Conservation (phyloP, 768 basidiomycete genomes). For the Rubroboletus satanas region DNA sequence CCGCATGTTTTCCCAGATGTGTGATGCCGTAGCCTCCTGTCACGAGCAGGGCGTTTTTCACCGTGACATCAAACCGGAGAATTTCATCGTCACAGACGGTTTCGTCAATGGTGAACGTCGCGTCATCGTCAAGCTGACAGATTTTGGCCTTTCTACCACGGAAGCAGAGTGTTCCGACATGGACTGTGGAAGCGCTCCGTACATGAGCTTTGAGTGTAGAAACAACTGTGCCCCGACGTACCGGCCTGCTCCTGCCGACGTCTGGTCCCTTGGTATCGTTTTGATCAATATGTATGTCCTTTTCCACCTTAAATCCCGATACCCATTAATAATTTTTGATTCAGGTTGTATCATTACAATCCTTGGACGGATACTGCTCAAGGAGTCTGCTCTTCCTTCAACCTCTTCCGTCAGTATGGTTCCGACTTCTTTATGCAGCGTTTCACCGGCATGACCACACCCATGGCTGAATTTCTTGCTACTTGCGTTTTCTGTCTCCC, state of each 20-base stretch:
- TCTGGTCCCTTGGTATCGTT: conserved; percentile 98
- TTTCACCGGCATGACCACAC: conserved; percentile 83
- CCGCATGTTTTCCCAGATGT: conserved; percentile 99
- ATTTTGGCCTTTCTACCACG: conserved; percentile 93
- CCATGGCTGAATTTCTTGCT: conserved; percentile 86
- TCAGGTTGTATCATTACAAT: conserved; percentile 94
- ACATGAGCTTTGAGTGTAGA: conserved; percentile 99
- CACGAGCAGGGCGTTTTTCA: conserved; percentile 90
- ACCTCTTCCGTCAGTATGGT: conserved; percentile 72
- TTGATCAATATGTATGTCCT: conserved; percentile 89
- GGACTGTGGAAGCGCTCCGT: conserved; percentile 97
- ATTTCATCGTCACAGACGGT: conserved; percentile 92
- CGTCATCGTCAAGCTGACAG: conserved; percentile 93
- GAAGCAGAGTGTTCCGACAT: conserved; percentile 90
- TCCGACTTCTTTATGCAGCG: conserved; percentile 84
- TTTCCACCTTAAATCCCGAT: not conserved
- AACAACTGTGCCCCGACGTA: conserved; percentile 96
- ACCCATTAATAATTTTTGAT: conserved; percentile 3
- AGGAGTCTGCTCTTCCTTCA: conserved; percentile 78
- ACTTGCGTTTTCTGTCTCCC: conserved; percentile 80
- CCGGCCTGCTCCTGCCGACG: conserved; percentile 90
- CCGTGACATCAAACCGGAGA: conserved; percentile 98
- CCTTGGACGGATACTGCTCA: conserved; percentile 95
- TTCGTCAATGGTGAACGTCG: conserved; percentile 68
- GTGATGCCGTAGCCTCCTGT: conserved; percentile 92